Base-by-base conservation (phyloP, 495 filamentous ascomycete genomes). In the Aspergillus saccharolyticus region DNA sequence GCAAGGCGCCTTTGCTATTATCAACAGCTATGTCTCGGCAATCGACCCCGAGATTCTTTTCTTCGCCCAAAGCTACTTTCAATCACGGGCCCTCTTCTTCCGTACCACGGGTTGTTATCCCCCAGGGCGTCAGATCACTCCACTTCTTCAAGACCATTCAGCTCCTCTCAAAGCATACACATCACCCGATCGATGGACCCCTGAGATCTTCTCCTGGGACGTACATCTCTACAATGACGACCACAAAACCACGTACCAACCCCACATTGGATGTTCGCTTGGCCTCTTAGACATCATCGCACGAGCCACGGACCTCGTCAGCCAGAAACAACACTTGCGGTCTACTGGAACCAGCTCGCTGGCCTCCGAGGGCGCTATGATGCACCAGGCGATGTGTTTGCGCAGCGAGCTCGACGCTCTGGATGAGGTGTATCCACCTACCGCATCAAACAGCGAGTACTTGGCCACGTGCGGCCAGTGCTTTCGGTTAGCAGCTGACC, bases 231-330 rank as follows among this genome's bases (percentile, higher is more conserved):
- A 25, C 46, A 14, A 5, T 21, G 28, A 1, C 2, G 15, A 25
- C 14, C 25, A 49, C 12, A 21, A 25, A 25, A 25, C 3, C 16
- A 43, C 14, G 12, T 43, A 43, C 28, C 52, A 53, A 17, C 18
- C 52, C 16, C 52, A 53, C 19, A 53, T 53, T 12, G 52, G 52
- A 17, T 53, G 52, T 9, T 53, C 52, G 18, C 52, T 53, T 5
- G 24, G 39, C 10, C 33, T 53, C 9, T 18, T 53, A 1, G 52
- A 53, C 22, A 53, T 53, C 33, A 53, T 53, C 16, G 52, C 52
- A 9, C 28, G 42, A 1, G 42, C 52, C 9, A 53, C 52, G 12
- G 33, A 43, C 10, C 39, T 53, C 2, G 52, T 53, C 33, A 19
- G 15, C 7, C 52, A 43, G 24, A 53, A 53, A 43, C 52, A 43